Evolutionary conservation across 78 protist genomes (phyloP).

Genomic region (Paulinella micropora): DNA sequence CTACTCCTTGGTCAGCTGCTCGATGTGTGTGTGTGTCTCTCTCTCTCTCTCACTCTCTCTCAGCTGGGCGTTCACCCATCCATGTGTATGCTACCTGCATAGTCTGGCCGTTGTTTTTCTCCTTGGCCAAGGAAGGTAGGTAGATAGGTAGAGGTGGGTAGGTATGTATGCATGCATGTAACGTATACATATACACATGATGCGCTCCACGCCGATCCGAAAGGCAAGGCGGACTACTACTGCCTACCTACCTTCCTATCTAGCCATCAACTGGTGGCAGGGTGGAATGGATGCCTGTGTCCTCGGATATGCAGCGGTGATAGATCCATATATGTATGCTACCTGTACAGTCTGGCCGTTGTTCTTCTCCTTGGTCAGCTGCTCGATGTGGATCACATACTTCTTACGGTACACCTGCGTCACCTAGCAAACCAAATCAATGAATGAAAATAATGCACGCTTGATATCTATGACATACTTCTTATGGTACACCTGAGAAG

Average conservation of each 20-base stretch:
- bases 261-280: too few species aligned
- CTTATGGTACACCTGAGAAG: background rate
- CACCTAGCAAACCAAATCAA: background rate
- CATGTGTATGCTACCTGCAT: background rate
- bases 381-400: conserved; percentile 83
- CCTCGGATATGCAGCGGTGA: too few species aligned
- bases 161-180: background rate
- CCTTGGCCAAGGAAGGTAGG: conserved; percentile 33
- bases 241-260: too few species aligned
- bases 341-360: conserved; percentile 71
- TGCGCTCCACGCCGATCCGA: conserved; percentile 76
- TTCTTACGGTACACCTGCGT: conserved; percentile 76
- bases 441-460: background rate
- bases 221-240: too few species aligned
- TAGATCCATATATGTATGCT: too few species aligned
- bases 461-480: background rate
- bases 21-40: too few species aligned
- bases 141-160: background rate
- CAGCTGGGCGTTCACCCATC: background rate
- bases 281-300: too few species aligned
- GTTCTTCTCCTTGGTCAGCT: conserved; percentile 66
- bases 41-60: background rate
- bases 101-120: conserved; percentile 78
- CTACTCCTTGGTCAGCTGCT: too few species aligned
- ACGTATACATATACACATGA: too few species aligned